Base-by-base conservation (phyloP, 306 rosid genomes). In the Mimosa pudica region DNA sequence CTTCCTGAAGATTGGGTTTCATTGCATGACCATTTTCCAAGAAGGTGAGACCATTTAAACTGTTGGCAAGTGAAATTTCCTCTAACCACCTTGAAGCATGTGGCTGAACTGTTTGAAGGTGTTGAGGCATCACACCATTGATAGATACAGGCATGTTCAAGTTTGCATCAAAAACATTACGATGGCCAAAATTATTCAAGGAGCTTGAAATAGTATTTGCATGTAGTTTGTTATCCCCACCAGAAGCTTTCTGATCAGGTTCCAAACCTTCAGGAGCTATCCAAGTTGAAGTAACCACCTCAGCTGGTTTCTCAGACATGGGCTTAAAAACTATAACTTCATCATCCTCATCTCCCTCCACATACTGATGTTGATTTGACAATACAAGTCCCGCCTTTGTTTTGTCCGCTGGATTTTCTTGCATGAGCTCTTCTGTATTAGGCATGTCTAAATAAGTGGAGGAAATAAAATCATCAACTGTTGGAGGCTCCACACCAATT, bases 251-350 rank as follows among this genome's bases (percentile, higher is more conserved):
- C 57, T 76, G 82, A 49, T 55, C 84, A 41, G 80, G 77, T 77
- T 80, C 85, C 71, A 82, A 42, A 72, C 89, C 84, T 38, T 86
- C 90, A 79, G n/a, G 75, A 60, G 82, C 71, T 30, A 52, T 80
- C 87, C 82, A 70, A 60, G 87, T 72, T 35, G 89, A 82, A 62
- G 64, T 80, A 77, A 70, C 61, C 51, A 51, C 69, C 74, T 91
- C 93, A 60, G 83, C 73, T 70, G 74, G 89, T 84, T 92, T 95
- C 84, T 95, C 99, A 35, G 92, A 74, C 74, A 83, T 46, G 54
- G 99, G 99, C 81, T 95, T 95, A 75, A 93, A 95, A 82, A 95
- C 98, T 82, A 95, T 95, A 42, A 95, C 96, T 81, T 95, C 99
- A 12, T 95, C 99, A 16, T 95, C 97, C 6, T 95, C 98, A 72